Percentiles rank a stretch among this genome's conserved stretches.
phyloP scores from a whole-genome alignment of 345 rosid genomes.

The Gossypium arboreum region DNA sequence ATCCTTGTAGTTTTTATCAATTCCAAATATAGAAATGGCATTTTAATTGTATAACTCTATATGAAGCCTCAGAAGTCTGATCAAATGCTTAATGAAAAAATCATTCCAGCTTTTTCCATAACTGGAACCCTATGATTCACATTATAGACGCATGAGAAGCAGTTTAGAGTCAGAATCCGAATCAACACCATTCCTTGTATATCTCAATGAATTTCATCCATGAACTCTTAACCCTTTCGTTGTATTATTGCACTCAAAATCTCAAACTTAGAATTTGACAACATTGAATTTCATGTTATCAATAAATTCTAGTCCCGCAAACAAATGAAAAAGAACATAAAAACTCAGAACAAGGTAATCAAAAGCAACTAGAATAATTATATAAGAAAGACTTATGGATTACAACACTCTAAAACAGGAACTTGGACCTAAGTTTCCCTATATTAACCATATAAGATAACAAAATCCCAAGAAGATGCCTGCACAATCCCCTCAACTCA shows the following conservation, averaged over 20 bases:
- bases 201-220: background rate
- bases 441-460: conserved; percentile 3
- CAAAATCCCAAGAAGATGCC: background rate
- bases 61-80: background rate
- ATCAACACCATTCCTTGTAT: too few relatives aligned
- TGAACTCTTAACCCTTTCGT: background rate
- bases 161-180: too few relatives aligned
- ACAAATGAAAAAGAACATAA: background rate
- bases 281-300: background rate
- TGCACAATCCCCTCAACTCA: conserved; percentile 15
- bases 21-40: background rate
- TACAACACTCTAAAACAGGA: conserved; percentile 1
- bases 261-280: background rate
- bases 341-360: background rate
- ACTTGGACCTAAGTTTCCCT: background rate
- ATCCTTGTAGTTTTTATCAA: background rate
- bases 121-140: background rate
- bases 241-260: background rate
- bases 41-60: background rate
- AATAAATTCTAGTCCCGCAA: background rate
- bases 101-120: background rate
- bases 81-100: background rate
- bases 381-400: background rate
- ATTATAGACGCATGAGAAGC: background rate
- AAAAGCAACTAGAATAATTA: background rate